Evolutionary conservation across 2,329 filamentous ascomycete species (phyloP).

Genomic region (Nemania serpens): DNA sequence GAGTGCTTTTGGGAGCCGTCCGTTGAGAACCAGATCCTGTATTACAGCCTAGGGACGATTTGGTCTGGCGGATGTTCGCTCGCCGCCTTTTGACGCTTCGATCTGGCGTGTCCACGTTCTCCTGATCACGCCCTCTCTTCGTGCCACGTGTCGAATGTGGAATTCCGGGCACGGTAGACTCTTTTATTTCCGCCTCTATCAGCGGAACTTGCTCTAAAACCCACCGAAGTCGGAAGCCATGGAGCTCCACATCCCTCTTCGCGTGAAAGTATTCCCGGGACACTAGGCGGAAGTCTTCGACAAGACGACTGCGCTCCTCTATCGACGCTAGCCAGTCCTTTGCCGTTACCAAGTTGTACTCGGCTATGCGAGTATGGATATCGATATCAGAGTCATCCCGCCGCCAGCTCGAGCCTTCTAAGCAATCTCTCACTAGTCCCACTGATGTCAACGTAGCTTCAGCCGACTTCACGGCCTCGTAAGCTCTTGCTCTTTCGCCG

Average conservation of each 20-base stretch:
- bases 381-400: background rate
- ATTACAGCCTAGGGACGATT: too few species aligned
- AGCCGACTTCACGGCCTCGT: too few species aligned
- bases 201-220: constrained; percentile 10
- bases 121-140: background rate
- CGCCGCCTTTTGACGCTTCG: background rate
- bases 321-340: background rate
- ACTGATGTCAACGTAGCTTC: background rate
- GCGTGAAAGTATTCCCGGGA: background rate
- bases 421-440: background rate
- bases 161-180: background rate
- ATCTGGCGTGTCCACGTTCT: background rate
- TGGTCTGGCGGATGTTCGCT: background rate
- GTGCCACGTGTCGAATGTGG: background rate
- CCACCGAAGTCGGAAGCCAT: background rate
- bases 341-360: background rate
- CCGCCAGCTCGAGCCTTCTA: too few species aligned
- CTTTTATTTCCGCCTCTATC: constrained; percentile 5
- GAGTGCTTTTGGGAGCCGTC: too few species aligned
- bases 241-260: background rate
- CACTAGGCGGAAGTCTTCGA: background rate
- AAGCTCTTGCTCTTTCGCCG: too few species aligned
- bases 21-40: too few species aligned
- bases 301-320: background rate
- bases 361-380: background rate